Conservation (phyloP, 345 rosid genomes). For the Jatropha curcas region DNA sequence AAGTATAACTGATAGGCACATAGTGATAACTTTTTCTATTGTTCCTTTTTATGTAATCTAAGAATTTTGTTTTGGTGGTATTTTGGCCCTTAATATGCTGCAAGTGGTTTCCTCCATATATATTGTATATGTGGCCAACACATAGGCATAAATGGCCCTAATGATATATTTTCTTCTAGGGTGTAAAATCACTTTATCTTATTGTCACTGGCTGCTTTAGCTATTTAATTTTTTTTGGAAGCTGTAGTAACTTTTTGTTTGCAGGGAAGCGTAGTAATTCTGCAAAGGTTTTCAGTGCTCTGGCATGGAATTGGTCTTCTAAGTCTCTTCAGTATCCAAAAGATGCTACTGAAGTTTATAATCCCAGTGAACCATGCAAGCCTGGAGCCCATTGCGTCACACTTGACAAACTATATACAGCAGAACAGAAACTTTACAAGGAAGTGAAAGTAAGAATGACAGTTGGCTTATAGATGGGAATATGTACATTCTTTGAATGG, state of each 20-base stretch:
- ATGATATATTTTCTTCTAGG: neutral
- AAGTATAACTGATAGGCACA: neutral
- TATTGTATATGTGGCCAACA: neutral
- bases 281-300: conserved; percentile 83
- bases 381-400: conserved; percentile 85
- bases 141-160: neutral
- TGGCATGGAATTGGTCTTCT: conserved; percentile 94
- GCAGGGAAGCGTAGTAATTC: conserved; percentile 82
- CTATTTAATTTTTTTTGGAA: conserved; percentile 5
- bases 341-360: conserved; percentile 38
- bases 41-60: neutral
- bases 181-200: neutral
- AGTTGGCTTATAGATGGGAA: conserved; percentile 18
- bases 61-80: neutral
- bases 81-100: neutral
- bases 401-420: conserved; percentile 67
- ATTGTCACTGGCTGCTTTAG: neutral
- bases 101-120: neutral
- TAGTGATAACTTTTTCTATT: too few relatives aligned
- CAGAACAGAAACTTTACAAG: conserved; percentile 83
- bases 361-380: conserved; percentile 64
- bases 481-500: neutral
- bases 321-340: conserved; percentile 57
- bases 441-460: conserved; percentile 58
- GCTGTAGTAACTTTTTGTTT: conserved; percentile 21